Evolutionary conservation across 306 rosid species (phyloP), one percentile per base, ranked within the genome.

Genomic region (Cucumis cinereus): DNA sequence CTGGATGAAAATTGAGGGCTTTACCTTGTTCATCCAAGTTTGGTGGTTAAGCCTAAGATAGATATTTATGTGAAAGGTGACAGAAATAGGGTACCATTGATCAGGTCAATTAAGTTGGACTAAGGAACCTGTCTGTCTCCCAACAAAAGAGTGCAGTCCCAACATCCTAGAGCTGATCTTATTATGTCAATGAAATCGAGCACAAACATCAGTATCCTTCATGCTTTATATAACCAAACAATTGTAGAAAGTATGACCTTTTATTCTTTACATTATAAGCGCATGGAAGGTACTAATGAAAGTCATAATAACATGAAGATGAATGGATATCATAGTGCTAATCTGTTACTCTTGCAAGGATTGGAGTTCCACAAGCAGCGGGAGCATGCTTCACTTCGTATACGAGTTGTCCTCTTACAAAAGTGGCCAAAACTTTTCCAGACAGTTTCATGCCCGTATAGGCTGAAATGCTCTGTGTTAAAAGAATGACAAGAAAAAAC

Each of bases 331-430:
- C 74, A 69, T 22, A 45, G 36, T 40, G 20, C 74, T 69, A 6
- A 2, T 43, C 24, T 0, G 49, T 68, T 43, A 43, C 20, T 22
- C 38, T 43, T 45, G 96, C 98, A 8, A 91, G 94, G 79, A 93
- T 85, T 30, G 86, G 82, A 73, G 83, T 81, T 49, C 98, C 97
- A 56, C 97, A 91, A 78, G 94, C 87, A 15, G 80, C 82, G 33
- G 92, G 77, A 79, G 98, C 98, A 82, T 87, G 98, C 56, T 87
- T 85, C 15, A 88, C 95, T 22, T 86, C 79, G 83, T 83, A 94
- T 58, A 94, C 95, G 26, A 91, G 95, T 81, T 90, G 92, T 81
- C 98, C 98, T 79, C 98, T 88, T 1, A 91, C 89, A 87, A 90
- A 91, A 68, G 98, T 94, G 28, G 92, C 90, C 67, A 87, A 79